A percentile compares a stretch with the other conserved stretches of the same genome.
phyloP scores from a whole-genome alignment of 306 rosid genomes.

The Pyrus pyrifolia region DNA sequence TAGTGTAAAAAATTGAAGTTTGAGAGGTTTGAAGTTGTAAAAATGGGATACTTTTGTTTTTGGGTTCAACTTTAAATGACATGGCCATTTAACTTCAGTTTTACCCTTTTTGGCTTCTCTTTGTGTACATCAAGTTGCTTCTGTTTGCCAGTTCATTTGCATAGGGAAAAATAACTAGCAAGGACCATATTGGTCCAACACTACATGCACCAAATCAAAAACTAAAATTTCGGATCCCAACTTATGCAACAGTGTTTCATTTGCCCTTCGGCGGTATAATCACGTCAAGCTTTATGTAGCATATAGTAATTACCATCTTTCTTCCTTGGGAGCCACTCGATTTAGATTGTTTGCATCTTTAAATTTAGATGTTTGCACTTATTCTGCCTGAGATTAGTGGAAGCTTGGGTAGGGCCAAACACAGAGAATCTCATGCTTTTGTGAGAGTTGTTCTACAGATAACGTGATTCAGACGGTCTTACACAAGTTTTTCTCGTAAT shows the following conservation, averaged over 20 bases:
- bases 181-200: not conserved
- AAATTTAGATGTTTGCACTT: not conserved
- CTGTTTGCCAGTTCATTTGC: not conserved
- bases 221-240: not conserved
- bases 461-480: no score
- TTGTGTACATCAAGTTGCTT: conserved; percentile 2
- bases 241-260: not conserved
- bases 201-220: not conserved
- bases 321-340: not conserved
- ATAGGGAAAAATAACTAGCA: not conserved
- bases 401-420: not conserved
- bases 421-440: not conserved
- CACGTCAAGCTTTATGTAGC: not conserved
- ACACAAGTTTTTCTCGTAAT: not conserved
- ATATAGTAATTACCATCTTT: not conserved
- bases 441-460: not conserved
- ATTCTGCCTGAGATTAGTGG: not conserved
- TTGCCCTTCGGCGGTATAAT: not conserved
- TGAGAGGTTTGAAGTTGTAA: conserved; percentile 35
- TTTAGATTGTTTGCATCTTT: not conserved
- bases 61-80: conserved; percentile 25
- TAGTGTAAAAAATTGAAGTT: conserved; percentile 8
- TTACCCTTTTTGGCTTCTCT: not conserved
- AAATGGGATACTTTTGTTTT: conserved; percentile 32
- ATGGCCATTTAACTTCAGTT: conserved; percentile 15